Evolutionary conservation across 148 eudicot species (phyloP), one percentile per base, ranked within the genome.

Genomic region (Cornus suecica): DNA sequence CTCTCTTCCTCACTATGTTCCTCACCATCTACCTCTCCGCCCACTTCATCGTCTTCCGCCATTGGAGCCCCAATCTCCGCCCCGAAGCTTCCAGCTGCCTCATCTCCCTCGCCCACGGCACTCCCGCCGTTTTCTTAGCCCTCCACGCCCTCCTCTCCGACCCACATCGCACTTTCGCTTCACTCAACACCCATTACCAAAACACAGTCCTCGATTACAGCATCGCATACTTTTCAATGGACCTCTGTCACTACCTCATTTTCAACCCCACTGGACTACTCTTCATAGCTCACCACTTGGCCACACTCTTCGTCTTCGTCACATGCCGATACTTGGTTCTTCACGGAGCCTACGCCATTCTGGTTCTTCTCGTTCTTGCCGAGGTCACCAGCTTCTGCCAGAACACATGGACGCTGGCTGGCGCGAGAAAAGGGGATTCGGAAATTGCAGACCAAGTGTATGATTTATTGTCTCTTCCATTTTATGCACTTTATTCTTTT

Each of bases 11-110:
- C 87, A 31, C 80, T 6, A 29, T 80, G 28, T 92, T 78, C 58
- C 72, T 89, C 56, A 6, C 54, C 20, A 82, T 92, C 31, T 92
- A 92, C 81, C 79, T 87, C 61, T 5, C 61, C 10, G 81, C 88
- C 10, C 85, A 87, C 76, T 76, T 86, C 86, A 1, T 82, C n/a
- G 28, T 92, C 37, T 88, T 92, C 84, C 76, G 64, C 1, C 60
- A 72, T 45, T 91, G 97, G 97, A 73, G 69, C 78, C 79, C 85
- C 2, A 86, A 89, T 10, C 78, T 80, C 80, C 90, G 90, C 18
- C 93, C 95, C 0, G 93, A 88, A 66, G 96, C 95, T 13, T 78
- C 97, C 8, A 87, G 92, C 82, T 93, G 97, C 78, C 65, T 79
- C 4, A 91, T 89, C 79, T 93, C 97, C 11, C 79, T 86, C 0